Evolutionary conservation across 331 rosid genomes (phyloP), one percentile per base, ranked within the genome.

Genomic region (Acacia pycnantha): DNA sequence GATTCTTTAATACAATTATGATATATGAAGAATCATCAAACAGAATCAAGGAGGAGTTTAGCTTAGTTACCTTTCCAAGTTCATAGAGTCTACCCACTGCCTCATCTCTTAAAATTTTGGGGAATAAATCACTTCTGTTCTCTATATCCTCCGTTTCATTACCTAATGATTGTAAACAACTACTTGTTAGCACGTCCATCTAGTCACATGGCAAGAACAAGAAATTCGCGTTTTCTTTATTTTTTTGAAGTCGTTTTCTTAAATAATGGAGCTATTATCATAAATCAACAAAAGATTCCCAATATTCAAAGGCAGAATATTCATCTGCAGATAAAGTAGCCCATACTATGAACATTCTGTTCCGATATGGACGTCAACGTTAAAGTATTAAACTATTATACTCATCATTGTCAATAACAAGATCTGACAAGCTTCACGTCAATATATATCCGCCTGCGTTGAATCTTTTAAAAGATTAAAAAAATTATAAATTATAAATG

Each of bases 71-170:
- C 98, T 81, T 86, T 51, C 98, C 98, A 81, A 95, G 94, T 84
- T 89, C 90, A 44, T 83, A 65, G 65, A 95, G 96, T 78, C 97
- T 91, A 29, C 82, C 86, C 78, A 95, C 95, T 19, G 98, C 98
- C 53, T 95, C 99, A 56, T 92, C 97, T 87, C 94, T 91, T 11
- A 93, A 89, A 84, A 92, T 89, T 85, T 91, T 82, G 21, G 87
- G 88, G 79, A 86, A 91, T 94, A 90, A 86, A 88, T 90, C 92
- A 76, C 70, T 88, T 79, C 77, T 80, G 46, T 89, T 90, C 85
- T 82, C 90, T 69, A 78, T 79, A 88, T 87, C 97, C 82, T 85
- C 91, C 64, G 79, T 85, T 72, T 75, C 90, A 73, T 73, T 86
- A 73, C 89, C 93, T 90, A 81, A 73, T 79, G 77, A 81, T 83